phyloP scores from a whole-genome alignment of 352 stramenopile species.

The Hyphochytrium catenoides region DNA sequence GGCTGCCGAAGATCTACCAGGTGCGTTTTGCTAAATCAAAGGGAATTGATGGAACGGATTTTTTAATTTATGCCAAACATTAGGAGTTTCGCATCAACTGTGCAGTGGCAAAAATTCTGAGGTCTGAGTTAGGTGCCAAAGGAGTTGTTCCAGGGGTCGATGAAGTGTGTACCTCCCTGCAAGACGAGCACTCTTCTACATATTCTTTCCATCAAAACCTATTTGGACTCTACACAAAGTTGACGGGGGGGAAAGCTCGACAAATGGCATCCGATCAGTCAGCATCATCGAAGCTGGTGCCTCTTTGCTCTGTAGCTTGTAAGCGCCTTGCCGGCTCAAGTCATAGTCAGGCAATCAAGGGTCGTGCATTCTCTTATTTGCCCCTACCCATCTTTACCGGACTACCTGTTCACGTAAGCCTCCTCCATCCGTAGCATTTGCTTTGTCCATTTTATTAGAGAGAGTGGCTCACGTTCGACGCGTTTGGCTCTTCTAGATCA shows the following conservation, averaged over 20 bases:
- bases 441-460: not conserved
- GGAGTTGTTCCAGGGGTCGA: too few relatives aligned
- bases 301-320: slow-evolving; percentile 46
- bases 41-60: too few relatives aligned
- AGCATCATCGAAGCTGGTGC: slow-evolving; percentile 53
- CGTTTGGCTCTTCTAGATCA: too few relatives aligned
- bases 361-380: slow-evolving; percentile 70
- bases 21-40: too few relatives aligned
- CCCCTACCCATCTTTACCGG: slow-evolving; percentile 64
- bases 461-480: too few relatives aligned
- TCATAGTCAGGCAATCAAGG: slow-evolving; percentile 17
- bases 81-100: too few relatives aligned
- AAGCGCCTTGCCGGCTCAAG: slow-evolving; percentile 52
- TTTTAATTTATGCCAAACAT: too few relatives aligned
- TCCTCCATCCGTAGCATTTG: not conserved
- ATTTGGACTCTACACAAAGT: slow-evolving; percentile 1
- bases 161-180: slow-evolving; percentile 26
- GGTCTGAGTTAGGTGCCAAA: too few relatives aligned
- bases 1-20: too few relatives aligned
- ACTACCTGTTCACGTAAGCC: slow-evolving; percentile 39
- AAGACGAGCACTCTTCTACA: slow-evolving; percentile 35
- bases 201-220: slow-evolving; percentile 18
- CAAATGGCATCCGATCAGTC: slow-evolving; percentile 61
- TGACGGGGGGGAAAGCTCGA: slow-evolving; percentile 8
- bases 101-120: too few relatives aligned